Percentiles rank a stretch among this genome's conserved stretches.
phyloP scores from a whole-genome alignment of 176 grass and related monocot species.

The Phoenix roebelenii region DNA sequence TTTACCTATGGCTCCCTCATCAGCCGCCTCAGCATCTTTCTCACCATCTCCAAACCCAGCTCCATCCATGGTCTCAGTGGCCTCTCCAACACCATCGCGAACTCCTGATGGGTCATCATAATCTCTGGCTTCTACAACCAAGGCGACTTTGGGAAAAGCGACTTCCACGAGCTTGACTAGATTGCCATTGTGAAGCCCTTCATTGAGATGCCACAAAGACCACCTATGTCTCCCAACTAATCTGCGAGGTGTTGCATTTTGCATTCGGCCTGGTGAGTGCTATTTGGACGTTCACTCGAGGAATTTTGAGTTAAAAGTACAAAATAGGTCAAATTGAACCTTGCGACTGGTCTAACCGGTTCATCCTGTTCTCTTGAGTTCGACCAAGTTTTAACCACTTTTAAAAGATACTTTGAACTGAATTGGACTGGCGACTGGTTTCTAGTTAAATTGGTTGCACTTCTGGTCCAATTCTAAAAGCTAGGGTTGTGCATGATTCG shows the following conservation, averaged over 20 bases:
- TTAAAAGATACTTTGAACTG: too few relatives aligned
- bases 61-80: conserved; percentile 80
- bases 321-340: too few relatives aligned
- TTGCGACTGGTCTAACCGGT: too few relatives aligned
- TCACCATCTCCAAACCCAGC: conserved; percentile 68
- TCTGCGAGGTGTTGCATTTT: conserved; percentile 43
- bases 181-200: conserved; percentile 60
- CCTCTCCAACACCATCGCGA: conserved; percentile 67
- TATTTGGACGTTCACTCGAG: conserved; percentile 43
- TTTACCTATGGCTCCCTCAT: conserved; percentile 74
- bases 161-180: conserved; percentile 96
- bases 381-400: too few relatives aligned
- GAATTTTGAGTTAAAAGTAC: too few relatives aligned
- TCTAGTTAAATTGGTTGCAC: too few relatives aligned
- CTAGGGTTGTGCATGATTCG: too few relatives aligned
- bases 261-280: conserved; percentile 60
- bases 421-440: too few relatives aligned
- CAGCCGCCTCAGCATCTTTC: conserved; percentile 48
- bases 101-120: conserved; percentile 72
- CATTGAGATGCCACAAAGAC: conserved; percentile 68
- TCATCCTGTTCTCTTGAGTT: too few relatives aligned
- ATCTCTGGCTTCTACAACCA: conserved; percentile 74
- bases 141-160: conserved; percentile 50
- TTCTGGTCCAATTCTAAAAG: too few relatives aligned
- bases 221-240: conserved; percentile 38